These are phyloP conservation scores for Rhododendron vialii DNA, from an alignment of 148 eudicot species.

Conservation along the genomic window DNA sequence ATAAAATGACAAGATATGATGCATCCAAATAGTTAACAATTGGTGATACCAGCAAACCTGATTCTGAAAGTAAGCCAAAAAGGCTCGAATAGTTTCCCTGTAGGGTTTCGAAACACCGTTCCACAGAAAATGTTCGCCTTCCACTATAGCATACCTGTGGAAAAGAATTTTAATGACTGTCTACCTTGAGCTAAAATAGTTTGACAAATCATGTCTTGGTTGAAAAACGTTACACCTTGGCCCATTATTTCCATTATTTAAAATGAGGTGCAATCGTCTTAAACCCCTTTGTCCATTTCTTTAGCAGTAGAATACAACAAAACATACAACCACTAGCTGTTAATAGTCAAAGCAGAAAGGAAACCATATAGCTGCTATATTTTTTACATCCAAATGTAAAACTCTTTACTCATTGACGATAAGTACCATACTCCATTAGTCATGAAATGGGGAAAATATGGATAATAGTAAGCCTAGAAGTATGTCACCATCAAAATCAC, in stretches of 20 bases:
- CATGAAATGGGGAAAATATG: background rate
- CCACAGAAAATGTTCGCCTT: slow-evolving; percentile 87
- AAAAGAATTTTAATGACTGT: background rate
- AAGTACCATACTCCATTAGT: background rate
- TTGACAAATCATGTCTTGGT: background rate
- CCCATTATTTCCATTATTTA: background rate
- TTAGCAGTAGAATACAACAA: background rate
- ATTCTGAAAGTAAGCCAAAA: slow-evolving; percentile 85
- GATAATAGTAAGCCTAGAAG: background rate
- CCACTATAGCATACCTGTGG: slow-evolving; percentile 84
- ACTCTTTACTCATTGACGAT: background rate
- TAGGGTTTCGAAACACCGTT: slow-evolving; percentile 87
- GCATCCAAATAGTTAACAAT: background rate
- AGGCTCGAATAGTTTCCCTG: slow-evolving; percentile 83
- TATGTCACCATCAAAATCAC: background rate
- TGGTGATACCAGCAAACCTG: slow-evolving; percentile 45
- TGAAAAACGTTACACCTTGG: background rate
- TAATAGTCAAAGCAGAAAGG: background rate
- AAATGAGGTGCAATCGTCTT: background rate
- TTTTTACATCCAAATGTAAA: background rate
- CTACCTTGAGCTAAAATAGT: background rate
- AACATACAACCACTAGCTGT: background rate
- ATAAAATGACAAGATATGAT: background rate
- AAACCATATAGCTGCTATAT: background rate
- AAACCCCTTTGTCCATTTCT: background rate